phyloP scores from a whole-genome alignment of 257 asterid genomes.

The Primulina eburnea region DNA sequence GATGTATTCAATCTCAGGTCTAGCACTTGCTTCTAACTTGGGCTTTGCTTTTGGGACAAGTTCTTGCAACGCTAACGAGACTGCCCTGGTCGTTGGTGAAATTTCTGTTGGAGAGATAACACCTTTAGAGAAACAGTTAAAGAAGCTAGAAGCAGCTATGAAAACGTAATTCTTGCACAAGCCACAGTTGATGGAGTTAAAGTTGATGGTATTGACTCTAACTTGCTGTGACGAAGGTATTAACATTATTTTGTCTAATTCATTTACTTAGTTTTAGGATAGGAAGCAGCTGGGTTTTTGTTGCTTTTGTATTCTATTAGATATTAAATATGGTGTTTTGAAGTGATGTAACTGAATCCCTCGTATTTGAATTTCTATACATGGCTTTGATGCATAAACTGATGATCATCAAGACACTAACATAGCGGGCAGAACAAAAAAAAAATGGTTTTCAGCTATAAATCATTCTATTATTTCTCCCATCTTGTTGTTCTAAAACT shows the following conservation, averaged over 20 bases:
- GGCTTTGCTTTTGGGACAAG: constrained; percentile 65
- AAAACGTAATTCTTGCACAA: constrained; percentile 70
- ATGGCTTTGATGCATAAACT: constrained; percentile 11
- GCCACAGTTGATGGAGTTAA: constrained; percentile 88
- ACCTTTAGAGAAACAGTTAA: constrained; percentile 73
- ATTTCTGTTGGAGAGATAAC: constrained; percentile 77
- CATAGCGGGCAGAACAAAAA: not conserved
- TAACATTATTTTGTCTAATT: constrained; percentile 14
- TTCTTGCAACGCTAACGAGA: constrained; percentile 39
- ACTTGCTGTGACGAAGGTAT: constrained; percentile 93
- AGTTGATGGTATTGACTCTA: constrained; percentile 88
- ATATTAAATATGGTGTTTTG: not conserved
- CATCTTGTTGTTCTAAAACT: constrained; percentile 20
- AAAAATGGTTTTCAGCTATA: not conserved
- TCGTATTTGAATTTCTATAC: not conserved
- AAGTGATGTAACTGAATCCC: constrained; percentile 1
- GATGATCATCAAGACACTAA: constrained; percentile 10
- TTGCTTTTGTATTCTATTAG: constrained; percentile 9
- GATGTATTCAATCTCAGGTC: constrained; percentile 61
- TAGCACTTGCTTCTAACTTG: constrained; percentile 66
- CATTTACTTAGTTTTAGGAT: constrained; percentile 9
- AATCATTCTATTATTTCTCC: not conserved
- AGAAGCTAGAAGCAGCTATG: constrained; percentile 78
- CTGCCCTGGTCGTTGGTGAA: constrained; percentile 72
- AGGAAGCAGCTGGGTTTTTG: constrained; percentile 14